These are phyloP conservation scores for Posidonia oceanica DNA, from an alignment of 116 monocot genomes.

Conservation along the genomic window DNA sequence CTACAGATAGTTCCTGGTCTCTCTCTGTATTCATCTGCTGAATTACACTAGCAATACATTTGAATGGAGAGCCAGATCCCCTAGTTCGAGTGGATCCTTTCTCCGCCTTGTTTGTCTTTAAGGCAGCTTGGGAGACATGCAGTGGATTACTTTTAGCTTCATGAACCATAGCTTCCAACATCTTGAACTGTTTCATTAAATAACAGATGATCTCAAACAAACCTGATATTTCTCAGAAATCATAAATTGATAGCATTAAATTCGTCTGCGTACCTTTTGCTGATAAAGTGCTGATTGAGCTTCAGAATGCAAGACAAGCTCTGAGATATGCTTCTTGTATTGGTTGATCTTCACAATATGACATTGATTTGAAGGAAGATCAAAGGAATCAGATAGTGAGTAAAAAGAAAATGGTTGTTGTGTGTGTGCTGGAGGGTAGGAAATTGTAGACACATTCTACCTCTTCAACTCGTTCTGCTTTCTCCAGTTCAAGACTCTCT, in stretches of 20 bases:
- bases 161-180: constrained; percentile 40
- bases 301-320: constrained; percentile 69
- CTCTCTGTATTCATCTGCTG: constrained; percentile 65
- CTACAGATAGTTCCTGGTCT: constrained; percentile 42
- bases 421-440: neutral
- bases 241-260: neutral
- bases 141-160: constrained; percentile 19
- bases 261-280: constrained; percentile 39
- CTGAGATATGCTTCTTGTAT: constrained; percentile 50
- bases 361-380: neutral
- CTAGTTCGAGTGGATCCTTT: constrained; percentile 30
- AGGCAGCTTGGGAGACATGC: constrained; percentile 7
- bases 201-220: neutral
- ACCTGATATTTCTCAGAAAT: neutral
- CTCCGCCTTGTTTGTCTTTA: constrained; percentile 23
- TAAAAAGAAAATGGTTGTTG: neutral
- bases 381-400: neutral
- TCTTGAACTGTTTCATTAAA: constrained; percentile 42
- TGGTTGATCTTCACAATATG: constrained; percentile 31
- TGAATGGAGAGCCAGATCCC: constrained; percentile 66
- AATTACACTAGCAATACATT: constrained; percentile 58
- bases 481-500: constrained; percentile 46
- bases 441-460: constrained; percentile 8
- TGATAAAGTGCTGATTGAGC: constrained; percentile 57
- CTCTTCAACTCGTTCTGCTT: constrained; percentile 30